Conservation (phyloP, 2,329 filamentous ascomycete genomes). For the Cladophialophora carrionii region DNA sequence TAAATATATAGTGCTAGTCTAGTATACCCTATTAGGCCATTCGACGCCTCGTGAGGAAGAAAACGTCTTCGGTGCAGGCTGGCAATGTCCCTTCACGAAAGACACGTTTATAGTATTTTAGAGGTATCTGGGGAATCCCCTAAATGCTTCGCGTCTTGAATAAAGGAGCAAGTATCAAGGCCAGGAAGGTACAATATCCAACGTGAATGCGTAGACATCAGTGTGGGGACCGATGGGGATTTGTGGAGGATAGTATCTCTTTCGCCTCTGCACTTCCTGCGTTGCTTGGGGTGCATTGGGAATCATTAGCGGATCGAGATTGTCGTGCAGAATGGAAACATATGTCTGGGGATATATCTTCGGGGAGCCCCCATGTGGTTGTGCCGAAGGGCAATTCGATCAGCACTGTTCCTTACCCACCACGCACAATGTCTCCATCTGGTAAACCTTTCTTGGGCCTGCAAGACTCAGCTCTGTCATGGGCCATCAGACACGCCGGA, state of each 20-base stretch:
- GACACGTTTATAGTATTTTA: background rate
- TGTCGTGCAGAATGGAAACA: background rate
- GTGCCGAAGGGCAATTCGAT: background rate
- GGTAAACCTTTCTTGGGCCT: constrained; percentile 29
- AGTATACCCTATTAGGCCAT: background rate
- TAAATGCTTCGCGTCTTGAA: background rate
- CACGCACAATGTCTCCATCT: constrained; percentile 15
- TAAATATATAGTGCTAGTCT: too few relatives aligned
- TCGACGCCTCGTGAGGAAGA: background rate
- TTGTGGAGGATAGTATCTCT: background rate
- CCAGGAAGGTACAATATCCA: background rate
- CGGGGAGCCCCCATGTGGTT: background rate
- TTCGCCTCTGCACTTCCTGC: background rate
- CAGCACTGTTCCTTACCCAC: background rate
- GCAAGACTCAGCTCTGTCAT: constrained; percentile 24
- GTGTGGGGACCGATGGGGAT: constrained; percentile 4
- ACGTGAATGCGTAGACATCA: constrained; percentile 17
- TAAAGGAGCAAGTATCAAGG: background rate
- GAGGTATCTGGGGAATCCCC: constrained; percentile 5
- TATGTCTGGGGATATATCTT: constrained; percentile 2
- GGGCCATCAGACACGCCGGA: constrained; percentile 20
- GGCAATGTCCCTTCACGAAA: background rate
- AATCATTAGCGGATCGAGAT: background rate
- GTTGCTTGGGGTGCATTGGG: background rate
- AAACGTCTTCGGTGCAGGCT: background rate